phyloP scores from a whole-genome alignment of 2,329 filamentous ascomycete genomes.

The Esteya vermicola region DNA sequence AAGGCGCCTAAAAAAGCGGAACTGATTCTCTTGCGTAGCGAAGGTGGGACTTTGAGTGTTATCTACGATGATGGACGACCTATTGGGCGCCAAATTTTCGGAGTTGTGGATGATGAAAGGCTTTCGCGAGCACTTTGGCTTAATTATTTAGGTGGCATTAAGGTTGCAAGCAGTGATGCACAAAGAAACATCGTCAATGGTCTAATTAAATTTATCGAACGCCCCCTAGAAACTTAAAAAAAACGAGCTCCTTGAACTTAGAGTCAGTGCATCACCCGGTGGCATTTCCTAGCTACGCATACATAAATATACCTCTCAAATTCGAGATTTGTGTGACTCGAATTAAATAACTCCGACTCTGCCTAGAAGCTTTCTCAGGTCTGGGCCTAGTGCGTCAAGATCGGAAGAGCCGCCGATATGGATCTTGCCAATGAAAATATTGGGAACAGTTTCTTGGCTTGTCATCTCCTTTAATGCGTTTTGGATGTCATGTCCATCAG shows the following conservation, averaged over 20 bases:
- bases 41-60: slow-evolving; percentile 49
- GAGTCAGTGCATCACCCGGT: no score
- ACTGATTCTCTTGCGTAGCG: slow-evolving; percentile 56
- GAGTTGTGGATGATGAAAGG: slow-evolving; percentile 62
- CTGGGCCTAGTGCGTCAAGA: slow-evolving; percentile 46
- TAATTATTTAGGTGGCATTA: slow-evolving; percentile 75
- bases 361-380: slow-evolving; percentile 38
- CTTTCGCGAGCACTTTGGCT: slow-evolving; percentile 75
- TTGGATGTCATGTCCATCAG: slow-evolving; percentile 74
- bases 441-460: slow-evolving; percentile 80
- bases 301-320: neutral
- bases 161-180: slow-evolving; percentile 72
- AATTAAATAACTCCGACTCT: slow-evolving; percentile 25
- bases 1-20: slow-evolving; percentile 70
- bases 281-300: no score
- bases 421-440: slow-evolving; percentile 81
- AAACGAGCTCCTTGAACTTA: no score
- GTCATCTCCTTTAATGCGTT: slow-evolving; percentile 67
- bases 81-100: slow-evolving; percentile 42
- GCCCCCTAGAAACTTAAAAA: slow-evolving; percentile 59
- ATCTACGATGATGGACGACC: slow-evolving; percentile 44
- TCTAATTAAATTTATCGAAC: slow-evolving; percentile 72
- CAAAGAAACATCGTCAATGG: slow-evolving; percentile 75
- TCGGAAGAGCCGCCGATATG: slow-evolving; percentile 97
- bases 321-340: no score